Conservation (phyloP, 257 asterid genomes). For the Pogostemon cablin region DNA sequence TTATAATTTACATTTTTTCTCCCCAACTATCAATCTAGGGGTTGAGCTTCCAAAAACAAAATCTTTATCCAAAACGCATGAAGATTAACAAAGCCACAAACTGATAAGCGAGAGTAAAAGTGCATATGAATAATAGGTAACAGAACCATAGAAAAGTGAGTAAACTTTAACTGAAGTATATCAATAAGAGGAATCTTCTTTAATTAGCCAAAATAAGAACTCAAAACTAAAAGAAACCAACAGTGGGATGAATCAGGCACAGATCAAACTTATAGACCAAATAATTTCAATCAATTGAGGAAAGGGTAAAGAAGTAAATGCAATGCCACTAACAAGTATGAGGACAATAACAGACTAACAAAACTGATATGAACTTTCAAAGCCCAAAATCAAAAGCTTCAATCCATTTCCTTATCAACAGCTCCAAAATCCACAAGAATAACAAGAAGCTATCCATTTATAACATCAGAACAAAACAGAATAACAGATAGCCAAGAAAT, state of each 20-base stretch:
- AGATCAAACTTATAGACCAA: neutral
- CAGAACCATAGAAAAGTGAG: neutral
- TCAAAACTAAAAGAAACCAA: neutral
- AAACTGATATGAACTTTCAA: constrained; percentile 14
- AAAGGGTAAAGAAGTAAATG: constrained; percentile 7
- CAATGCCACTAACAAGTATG: neutral
- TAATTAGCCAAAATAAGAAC: neutral
- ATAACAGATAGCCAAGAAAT: neutral
- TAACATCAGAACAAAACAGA: neutral
- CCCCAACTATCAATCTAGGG: neutral
- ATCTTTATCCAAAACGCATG: neutral
- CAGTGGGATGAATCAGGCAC: neutral
- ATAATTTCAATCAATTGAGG: neutral
- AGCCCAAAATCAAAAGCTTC: constrained; percentile 19
- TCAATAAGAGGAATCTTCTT: neutral
- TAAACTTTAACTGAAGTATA: neutral
- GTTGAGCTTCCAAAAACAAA: neutral
- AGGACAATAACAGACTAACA: constrained; percentile 2
- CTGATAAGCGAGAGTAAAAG: neutral
- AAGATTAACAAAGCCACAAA: neutral
- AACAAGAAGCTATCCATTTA: neutral
- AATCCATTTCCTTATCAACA: neutral
- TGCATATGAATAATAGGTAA: neutral
- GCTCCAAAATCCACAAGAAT: neutral
- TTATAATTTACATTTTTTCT: neutral